Evolutionary conservation across 2,329 filamentous ascomycete genomes (phyloP).

Genomic region (Epicoccum nigrum): DNA sequence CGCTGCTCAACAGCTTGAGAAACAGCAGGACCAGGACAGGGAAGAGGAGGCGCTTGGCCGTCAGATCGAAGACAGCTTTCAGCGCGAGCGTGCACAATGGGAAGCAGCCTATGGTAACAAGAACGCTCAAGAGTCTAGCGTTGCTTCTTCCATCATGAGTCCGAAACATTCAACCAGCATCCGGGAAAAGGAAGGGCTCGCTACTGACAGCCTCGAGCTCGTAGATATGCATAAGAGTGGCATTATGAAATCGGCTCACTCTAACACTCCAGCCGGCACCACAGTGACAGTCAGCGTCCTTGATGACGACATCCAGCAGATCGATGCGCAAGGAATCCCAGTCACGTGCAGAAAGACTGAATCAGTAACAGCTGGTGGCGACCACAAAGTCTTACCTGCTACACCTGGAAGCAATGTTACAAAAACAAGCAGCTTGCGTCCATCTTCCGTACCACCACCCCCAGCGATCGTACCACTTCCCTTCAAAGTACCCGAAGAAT

Average conservation of each 20-base stretch:
- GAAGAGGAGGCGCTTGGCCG: slow-evolving; percentile 75
- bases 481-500: slow-evolving; percentile 63
- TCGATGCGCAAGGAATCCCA: slow-evolving; percentile 41
- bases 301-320: slow-evolving; percentile 54
- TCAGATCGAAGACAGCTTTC: slow-evolving; percentile 66
- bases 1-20: slow-evolving; percentile 54
- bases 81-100: slow-evolving; percentile 71
- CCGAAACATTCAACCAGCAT: slow-evolving; percentile 44
- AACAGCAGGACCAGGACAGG: slow-evolving; percentile 64
- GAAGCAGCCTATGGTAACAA: slow-evolving; percentile 76
- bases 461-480: slow-evolving; percentile 69
- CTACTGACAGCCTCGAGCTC: slow-evolving; percentile 62
- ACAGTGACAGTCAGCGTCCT: slow-evolving; percentile 62
- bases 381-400: slow-evolving; percentile 8
- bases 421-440: slow-evolving; percentile 28
- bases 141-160: slow-evolving; percentile 50
- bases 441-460: slow-evolving; percentile 49
- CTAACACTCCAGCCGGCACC: slow-evolving; percentile 46
- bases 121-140: slow-evolving; percentile 57
- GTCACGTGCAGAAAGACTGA: slow-evolving; percentile 14
- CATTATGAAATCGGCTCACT: slow-evolving; percentile 46
- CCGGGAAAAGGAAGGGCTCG: slow-evolving; percentile 46
- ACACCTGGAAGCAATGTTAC: slow-evolving; percentile 8
- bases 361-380: not conserved
- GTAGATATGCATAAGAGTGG: slow-evolving; percentile 56